Evolutionary conservation across 768 basidiomycete genomes (phyloP).

Genomic region (Tylopilus felleus): DNA sequence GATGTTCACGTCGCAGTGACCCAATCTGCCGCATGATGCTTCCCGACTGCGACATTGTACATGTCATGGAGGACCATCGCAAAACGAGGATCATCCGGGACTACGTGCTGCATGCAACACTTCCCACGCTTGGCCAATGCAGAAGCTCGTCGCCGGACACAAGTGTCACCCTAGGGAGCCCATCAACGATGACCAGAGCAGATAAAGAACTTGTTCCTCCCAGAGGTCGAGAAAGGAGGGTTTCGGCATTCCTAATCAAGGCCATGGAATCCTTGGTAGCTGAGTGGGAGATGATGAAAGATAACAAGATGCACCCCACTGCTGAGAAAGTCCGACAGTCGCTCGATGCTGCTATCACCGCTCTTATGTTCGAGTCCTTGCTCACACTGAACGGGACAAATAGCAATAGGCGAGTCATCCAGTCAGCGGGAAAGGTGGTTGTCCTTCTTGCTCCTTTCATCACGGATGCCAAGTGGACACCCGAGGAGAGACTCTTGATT

Average conservation of each 20-base stretch:
- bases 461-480: constrained; percentile 46
- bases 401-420: constrained; percentile 58
- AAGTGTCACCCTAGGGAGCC: constrained; percentile 1
- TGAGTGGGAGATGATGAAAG: constrained; percentile 47
- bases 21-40: constrained; percentile 51
- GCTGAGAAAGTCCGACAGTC: constrained; percentile 63
- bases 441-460: constrained; percentile 42
- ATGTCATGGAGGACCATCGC: constrained; percentile 56
- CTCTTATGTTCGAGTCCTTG: constrained; percentile 66
- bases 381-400: constrained; percentile 63
- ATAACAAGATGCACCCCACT: constrained; percentile 37
- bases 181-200: constrained; percentile 4
- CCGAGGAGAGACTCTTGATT: constrained; percentile 62
- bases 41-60: constrained; percentile 67
- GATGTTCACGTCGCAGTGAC: constrained; percentile 44
- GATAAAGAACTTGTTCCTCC: constrained; percentile 43
- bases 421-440: constrained; percentile 55
- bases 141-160: constrained; percentile 4
- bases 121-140: constrained; percentile 42
- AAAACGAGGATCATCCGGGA: constrained; percentile 60
- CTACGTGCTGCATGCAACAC: constrained; percentile 62
- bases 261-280: constrained; percentile 48
- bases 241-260: constrained; percentile 62
- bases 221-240: constrained; percentile 54
- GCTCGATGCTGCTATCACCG: constrained; percentile 65